A percentile compares a stretch with the other conserved stretches of the same genome.
These are phyloP conservation scores for Cyclaneusma minus DNA, from an alignment of 2,329 filamentous ascomycete species.

Conservation along the genomic window DNA sequence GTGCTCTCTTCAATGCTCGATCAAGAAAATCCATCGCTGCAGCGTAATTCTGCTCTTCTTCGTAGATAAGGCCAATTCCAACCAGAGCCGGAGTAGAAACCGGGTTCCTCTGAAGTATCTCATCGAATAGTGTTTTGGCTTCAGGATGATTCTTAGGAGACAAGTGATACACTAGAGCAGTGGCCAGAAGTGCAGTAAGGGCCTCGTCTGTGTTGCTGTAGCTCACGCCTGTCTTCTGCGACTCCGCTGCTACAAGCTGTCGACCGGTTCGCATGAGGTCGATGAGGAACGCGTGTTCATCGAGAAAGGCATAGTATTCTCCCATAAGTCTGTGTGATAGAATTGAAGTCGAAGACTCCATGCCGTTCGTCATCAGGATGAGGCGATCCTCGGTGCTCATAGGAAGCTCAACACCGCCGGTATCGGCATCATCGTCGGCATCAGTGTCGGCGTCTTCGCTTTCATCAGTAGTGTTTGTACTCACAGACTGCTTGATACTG, in stretches of 20 bases:
- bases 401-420: conserved; percentile 34
- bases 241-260: conserved; percentile 41
- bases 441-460: conserved; percentile 30
- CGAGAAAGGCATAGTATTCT: conserved; percentile 69
- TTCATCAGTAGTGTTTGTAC: conserved; percentile 17
- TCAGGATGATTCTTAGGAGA: conserved; percentile 80
- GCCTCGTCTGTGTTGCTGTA: conserved; percentile 60
- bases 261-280: conserved; percentile 67
- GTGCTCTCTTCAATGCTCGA: conserved; percentile 59
- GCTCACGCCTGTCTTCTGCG: conserved; percentile 48
- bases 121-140: conserved; percentile 73
- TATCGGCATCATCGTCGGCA: conserved; percentile 39
- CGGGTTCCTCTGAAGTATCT: conserved; percentile 60
- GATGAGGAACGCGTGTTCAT: conserved; percentile 71
- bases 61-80: conserved; percentile 78
- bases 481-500: conserved; percentile 4
- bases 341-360: conserved; percentile 50
- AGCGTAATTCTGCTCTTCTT: conserved; percentile 81
- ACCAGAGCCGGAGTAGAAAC: conserved; percentile 70
- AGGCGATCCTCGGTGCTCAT: conserved; percentile 65
- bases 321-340: conserved; percentile 72
- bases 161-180: conserved; percentile 81
- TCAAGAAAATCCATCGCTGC: conserved; percentile 69
- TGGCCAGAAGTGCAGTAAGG: conserved; percentile 63
- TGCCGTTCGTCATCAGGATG: conserved; percentile 64